phyloP scores from a whole-genome alignment of 371 early-diverging fungal genomes.

The Mortierella sp. region DNA sequence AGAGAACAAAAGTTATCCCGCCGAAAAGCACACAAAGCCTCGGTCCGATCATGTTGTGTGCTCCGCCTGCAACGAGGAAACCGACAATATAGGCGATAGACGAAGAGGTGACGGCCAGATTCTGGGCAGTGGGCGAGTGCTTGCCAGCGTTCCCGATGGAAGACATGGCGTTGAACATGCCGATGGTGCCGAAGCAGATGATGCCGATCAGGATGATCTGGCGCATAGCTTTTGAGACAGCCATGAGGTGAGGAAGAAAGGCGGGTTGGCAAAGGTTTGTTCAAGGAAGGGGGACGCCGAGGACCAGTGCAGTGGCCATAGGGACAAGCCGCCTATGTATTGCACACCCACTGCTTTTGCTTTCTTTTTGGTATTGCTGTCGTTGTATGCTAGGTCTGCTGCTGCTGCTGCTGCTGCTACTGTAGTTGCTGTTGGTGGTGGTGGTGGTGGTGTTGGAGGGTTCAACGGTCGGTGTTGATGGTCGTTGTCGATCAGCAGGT shows the following conservation, averaged over 20 bases:
- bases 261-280: background rate
- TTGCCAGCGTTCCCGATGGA: conserved; percentile 51
- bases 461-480: too few relatives aligned
- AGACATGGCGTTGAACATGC: conserved; percentile 55
- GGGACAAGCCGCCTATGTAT: too few relatives aligned
- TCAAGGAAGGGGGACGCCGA: too few relatives aligned
- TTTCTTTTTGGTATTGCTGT: too few relatives aligned
- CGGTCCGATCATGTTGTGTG: conserved; percentile 69
- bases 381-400: too few relatives aligned
- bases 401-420: too few relatives aligned
- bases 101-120: conserved; percentile 51
- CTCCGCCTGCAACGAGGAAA: conserved; percentile 65
- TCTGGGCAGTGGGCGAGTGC: conserved; percentile 43
- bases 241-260: background rate
- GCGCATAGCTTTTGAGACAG: conserved; percentile 46
- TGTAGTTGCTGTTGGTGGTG: too few relatives aligned
- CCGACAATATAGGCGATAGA: conserved; percentile 53
- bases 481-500: too few relatives aligned
- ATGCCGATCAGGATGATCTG: conserved; percentile 53
- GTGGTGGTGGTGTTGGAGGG: too few relatives aligned
- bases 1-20: conserved; percentile 64
- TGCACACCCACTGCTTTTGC: too few relatives aligned
- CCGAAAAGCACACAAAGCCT: conserved; percentile 62
- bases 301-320: background rate
- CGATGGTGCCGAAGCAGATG: conserved; percentile 54